Conservation (phyloP, 75 land plant species). For the Isoetes taiwanensis region DNA sequence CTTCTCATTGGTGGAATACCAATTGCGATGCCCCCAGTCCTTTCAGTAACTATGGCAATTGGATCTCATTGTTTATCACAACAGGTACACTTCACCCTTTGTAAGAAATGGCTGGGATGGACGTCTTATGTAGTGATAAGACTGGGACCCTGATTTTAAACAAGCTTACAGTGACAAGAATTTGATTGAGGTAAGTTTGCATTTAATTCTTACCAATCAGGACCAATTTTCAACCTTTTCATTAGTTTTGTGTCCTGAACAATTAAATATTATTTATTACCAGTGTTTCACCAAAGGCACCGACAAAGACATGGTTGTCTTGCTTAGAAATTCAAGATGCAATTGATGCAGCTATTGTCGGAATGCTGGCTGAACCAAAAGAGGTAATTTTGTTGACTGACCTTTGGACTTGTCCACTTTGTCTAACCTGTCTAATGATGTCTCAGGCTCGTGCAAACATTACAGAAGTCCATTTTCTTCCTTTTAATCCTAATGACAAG, state of each 20-base stretch:
- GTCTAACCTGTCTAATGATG: neutral
- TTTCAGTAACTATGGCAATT: constrained; percentile 30
- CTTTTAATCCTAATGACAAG: constrained; percentile 24
- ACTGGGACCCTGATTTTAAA: constrained; percentile 32
- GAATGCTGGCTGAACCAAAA: constrained; percentile 19
- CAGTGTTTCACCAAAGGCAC: neutral
- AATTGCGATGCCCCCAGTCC: constrained; percentile 30
- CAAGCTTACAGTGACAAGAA: constrained; percentile 26
- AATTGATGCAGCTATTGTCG: constrained; percentile 25
- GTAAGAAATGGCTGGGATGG: constrained; percentile 42
- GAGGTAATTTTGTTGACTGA: constrained; percentile 4
- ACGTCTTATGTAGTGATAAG: constrained; percentile 29
- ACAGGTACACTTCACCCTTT: constrained; percentile 26
- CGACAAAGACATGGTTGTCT: neutral
- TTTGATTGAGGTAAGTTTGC: constrained; percentile 18
- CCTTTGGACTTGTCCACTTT: neutral
- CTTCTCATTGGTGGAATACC: constrained; percentile 31
- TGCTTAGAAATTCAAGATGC: constrained; percentile 32
- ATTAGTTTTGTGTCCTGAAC: too few relatives aligned
- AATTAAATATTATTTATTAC: neutral
- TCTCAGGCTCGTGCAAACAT: constrained; percentile 39
- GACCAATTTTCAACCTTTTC: too few relatives aligned
- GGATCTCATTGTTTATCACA: constrained; percentile 36
- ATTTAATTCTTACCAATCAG: neutral
- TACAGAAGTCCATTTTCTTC: constrained; percentile 19